phyloP scores from a whole-genome alignment of 78 protist genomes.

The Corallochytrium limacisporum region DNA sequence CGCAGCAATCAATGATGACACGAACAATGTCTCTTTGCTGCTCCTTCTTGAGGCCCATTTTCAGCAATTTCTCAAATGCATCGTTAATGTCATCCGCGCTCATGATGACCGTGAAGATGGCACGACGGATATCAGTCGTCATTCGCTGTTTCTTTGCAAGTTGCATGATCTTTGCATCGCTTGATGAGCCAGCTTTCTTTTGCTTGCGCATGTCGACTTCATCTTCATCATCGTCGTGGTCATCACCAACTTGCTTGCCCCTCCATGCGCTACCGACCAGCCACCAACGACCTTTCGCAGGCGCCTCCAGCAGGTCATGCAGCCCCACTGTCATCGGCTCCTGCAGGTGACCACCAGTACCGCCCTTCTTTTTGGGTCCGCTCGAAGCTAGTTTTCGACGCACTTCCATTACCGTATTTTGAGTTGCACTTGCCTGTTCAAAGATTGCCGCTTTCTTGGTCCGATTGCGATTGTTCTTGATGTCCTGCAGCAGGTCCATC shows the following conservation, averaged over 20 bases:
- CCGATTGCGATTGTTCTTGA: constrained; percentile 2
- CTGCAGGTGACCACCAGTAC: background rate
- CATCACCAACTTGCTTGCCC: background rate
- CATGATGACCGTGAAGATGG: background rate
- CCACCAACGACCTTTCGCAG: constrained; percentile 16
- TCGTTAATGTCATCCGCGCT: background rate
- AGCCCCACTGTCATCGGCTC: background rate
- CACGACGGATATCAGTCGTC: constrained; percentile 19
- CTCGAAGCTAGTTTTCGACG: background rate
- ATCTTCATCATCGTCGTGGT: background rate
- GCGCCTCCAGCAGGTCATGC: background rate
- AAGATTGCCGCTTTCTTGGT: background rate
- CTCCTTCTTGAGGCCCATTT: background rate
- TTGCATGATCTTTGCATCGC: background rate
- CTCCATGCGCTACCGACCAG: constrained; percentile 20
- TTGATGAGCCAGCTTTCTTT: background rate
- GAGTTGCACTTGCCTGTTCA: background rate
- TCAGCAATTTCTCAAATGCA: background rate
- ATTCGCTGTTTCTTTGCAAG: background rate
- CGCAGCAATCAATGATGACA: background rate
- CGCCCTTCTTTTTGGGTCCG: background rate
- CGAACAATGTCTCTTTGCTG: background rate
- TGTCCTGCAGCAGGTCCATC: background rate
- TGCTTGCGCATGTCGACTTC: background rate
- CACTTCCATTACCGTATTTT: background rate